Evolutionary conservation across 2,329 filamentous ascomycete genomes (phyloP).

Genomic region (Ceratocystis harringtonii): DNA sequence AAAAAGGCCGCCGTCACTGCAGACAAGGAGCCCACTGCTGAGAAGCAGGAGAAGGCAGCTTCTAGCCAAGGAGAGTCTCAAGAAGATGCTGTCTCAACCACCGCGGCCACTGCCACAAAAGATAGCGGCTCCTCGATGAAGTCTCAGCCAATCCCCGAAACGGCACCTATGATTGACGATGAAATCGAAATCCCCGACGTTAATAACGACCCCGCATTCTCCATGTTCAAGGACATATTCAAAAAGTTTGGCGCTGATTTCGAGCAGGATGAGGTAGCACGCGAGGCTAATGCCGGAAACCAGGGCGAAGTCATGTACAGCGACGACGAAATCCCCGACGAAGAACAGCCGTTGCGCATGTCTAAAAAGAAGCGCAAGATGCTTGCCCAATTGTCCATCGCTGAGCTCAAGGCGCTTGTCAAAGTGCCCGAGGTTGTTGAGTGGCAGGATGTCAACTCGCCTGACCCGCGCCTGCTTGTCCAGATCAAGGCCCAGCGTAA

Average conservation of each 20-base stretch:
- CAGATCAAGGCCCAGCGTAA: conserved; percentile 93
- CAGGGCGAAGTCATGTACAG: conserved; percentile 76
- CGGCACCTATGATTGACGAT: conserved; percentile 1
- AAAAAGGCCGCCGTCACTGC: conserved; percentile 41
- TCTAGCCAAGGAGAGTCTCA: conserved; percentile 2
- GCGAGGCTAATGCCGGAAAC: conserved; percentile 52
- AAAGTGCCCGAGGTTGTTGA: conserved; percentile 87
- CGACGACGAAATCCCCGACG: conserved; percentile 73
- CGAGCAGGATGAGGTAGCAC: conserved; percentile 47
- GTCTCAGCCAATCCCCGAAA: conserved; percentile 14
- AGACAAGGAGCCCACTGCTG: background rate
- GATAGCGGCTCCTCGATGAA: background rate
- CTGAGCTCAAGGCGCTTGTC: conserved; percentile 86
- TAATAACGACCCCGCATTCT: conserved; percentile 60
- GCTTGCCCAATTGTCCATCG: conserved; percentile 82
- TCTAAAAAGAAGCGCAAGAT: conserved; percentile 94
- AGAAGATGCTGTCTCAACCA: conserved; percentile 8
- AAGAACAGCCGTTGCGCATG: conserved; percentile 51
- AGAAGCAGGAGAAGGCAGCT: background rate
- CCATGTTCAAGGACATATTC: conserved; percentile 72
- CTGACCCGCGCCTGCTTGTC: conserved; percentile 75
- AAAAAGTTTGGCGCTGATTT: conserved; percentile 56
- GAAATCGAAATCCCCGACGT: conserved; percentile 27
- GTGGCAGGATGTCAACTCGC: conserved; percentile 88
- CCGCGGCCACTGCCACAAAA: background rate